A percentile compares a stretch with the other conserved stretches of the same genome.
phyloP scores from a whole-genome alignment of 2,329 filamentous ascomycete genomes.

The Clarireedia paspali region DNA sequence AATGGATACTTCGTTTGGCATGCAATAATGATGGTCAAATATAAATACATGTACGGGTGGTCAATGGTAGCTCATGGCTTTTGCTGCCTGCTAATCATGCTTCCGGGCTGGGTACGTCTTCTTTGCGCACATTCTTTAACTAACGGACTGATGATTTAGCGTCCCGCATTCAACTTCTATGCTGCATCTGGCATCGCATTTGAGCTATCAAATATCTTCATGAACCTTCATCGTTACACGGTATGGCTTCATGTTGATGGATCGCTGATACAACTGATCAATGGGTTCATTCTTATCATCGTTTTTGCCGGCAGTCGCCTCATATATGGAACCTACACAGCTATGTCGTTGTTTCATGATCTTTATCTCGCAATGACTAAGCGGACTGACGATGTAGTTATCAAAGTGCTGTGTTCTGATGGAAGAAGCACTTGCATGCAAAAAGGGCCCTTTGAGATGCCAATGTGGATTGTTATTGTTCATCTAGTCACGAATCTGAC shows the following conservation, averaged over 20 bases:
- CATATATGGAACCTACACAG: background rate
- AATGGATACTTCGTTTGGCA: background rate
- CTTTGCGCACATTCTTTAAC: background rate
- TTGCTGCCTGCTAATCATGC: background rate
- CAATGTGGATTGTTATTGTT: background rate
- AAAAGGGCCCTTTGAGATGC: background rate
- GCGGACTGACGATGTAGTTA: background rate
- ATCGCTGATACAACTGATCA: background rate
- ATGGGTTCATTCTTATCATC: background rate
- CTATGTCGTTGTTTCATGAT: background rate
- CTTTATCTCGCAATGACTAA: background rate
- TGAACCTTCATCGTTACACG: background rate
- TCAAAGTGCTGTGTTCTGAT: background rate
- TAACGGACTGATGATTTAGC: background rate
- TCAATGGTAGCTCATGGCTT: background rate
- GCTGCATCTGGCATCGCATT: background rate
- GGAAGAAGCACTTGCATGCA: background rate
- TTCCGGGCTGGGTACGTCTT: background rate
- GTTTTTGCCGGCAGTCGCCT: background rate
- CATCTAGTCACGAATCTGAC: background rate
- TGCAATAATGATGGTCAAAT: background rate
- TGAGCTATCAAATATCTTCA: background rate
- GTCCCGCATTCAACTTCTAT: background rate
- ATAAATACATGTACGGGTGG: background rate
- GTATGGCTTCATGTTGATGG: background rate